Conservation (phyloP, 192 early-diverging fungal genomes). For the Coemansia sp. region DNA sequence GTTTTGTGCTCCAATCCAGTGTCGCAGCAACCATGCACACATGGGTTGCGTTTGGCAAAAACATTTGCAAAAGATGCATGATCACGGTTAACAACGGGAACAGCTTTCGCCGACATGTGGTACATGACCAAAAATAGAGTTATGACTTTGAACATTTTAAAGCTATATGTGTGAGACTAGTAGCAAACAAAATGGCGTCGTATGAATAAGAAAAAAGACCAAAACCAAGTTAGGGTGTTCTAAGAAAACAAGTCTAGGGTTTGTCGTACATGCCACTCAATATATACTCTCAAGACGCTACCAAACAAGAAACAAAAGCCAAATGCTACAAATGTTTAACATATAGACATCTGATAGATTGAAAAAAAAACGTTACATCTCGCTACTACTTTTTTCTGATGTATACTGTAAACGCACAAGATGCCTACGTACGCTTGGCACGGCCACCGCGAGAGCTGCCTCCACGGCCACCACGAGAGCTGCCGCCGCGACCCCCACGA, state of each 20-base stretch:
- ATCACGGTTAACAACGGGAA: slow-evolving; percentile 6
- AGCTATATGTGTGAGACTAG: neutral
- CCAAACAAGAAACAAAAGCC: slow-evolving; percentile 4
- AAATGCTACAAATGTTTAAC: neutral
- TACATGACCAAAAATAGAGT: slow-evolving; percentile 15
- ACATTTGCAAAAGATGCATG: neutral
- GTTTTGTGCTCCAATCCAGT: neutral
- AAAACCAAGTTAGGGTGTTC: slow-evolving; percentile 2
- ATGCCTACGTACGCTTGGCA: slow-evolving; percentile 5
- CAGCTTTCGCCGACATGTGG: slow-evolving; percentile 6
- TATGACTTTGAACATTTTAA: slow-evolving; percentile 25
- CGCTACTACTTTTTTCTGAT: too few relatives aligned
- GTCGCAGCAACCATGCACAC: slow-evolving; percentile 11
- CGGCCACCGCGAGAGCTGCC: slow-evolving; percentile 10
- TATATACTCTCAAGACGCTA: slow-evolving; percentile 5
- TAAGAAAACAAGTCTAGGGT: neutral
- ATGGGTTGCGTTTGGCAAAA: slow-evolving; percentile 12
- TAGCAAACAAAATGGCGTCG: too few relatives aligned
- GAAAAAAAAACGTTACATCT: too few relatives aligned
- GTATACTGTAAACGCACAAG: neutral
- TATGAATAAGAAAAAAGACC: slow-evolving; percentile 4
- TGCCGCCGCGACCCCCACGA: slow-evolving; percentile 6
- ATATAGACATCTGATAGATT: too few relatives aligned
- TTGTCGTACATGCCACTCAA: neutral
- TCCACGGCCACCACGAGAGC: slow-evolving; percentile 11